Conservation (phyloP, 23 red algal species). For the Agarophyton chilense region DNA sequence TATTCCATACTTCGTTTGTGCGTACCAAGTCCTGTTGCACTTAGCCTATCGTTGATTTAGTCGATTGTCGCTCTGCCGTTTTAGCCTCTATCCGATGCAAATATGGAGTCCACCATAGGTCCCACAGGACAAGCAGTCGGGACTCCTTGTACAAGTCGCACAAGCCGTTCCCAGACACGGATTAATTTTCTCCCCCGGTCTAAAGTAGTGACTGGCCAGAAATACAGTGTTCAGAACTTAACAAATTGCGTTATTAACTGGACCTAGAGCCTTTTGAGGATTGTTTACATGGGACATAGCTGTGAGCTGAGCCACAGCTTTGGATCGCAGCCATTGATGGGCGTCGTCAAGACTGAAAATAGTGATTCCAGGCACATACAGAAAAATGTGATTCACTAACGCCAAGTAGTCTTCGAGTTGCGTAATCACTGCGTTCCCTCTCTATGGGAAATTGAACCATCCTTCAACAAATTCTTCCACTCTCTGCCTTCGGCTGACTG, state of each 20-base stretch:
- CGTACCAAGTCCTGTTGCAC: not conserved
- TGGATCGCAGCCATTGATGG: not conserved
- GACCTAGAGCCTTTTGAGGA: not conserved
- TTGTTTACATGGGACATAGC: not conserved
- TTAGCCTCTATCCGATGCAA: not conserved
- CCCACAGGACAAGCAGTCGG: not conserved
- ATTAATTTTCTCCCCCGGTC: not conserved
- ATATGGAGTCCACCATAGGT: not conserved
- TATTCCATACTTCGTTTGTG: slow-evolving; percentile 1
- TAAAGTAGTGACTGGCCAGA: not conserved
- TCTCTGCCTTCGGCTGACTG: not conserved
- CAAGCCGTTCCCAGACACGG: not conserved
- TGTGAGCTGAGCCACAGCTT: not conserved
- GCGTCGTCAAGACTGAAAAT: not conserved
- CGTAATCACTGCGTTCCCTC: not conserved
- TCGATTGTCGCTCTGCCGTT: not conserved
- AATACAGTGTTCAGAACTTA: not conserved
- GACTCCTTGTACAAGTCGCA: not conserved
- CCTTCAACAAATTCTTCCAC: not conserved
- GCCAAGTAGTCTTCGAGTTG: slow-evolving; percentile 25
- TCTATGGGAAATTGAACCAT: not conserved
- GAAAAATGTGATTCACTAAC: not conserved
- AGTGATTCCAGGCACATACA: not conserved
- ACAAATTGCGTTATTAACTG: not conserved
- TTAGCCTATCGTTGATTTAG: not conserved